These are phyloP conservation scores for Acorus gramineus DNA, from an alignment of 106 monocot species.

Conservation along the genomic window DNA sequence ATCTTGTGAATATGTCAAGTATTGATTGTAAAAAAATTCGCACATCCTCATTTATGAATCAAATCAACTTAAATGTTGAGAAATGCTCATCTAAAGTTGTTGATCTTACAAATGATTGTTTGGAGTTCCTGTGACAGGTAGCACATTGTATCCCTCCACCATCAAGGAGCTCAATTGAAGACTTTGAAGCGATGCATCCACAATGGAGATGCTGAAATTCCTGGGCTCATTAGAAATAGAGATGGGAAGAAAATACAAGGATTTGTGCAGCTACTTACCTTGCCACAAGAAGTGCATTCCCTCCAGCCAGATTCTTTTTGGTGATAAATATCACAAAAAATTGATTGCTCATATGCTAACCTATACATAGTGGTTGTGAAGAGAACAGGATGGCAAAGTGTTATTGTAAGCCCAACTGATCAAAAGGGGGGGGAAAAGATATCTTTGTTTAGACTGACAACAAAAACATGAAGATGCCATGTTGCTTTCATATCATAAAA, in stretches of 20 bases:
- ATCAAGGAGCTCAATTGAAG: slow-evolving; percentile 68
- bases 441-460: no score
- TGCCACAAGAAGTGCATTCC: slow-evolving; percentile 76
- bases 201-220: slow-evolving; percentile 76
- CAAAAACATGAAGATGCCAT: no score
- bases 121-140: slow-evolving; percentile 56
- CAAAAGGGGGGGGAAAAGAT: no score
- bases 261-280: slow-evolving; percentile 31
- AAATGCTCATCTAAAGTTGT: background rate
- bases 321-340: slow-evolving; percentile 79
- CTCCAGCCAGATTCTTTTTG: slow-evolving; percentile 91
- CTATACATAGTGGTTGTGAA: slow-evolving; percentile 12
- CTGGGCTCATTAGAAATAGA: background rate
- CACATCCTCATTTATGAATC: no score
- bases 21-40: no score
- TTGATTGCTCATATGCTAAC: slow-evolving; percentile 63
- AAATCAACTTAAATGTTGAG: no score
- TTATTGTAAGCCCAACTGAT: no score
- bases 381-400: no score
- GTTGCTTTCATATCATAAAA: no score
- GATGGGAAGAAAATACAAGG: background rate
- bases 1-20: no score
- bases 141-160: slow-evolving; percentile 80
- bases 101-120: slow-evolving; percentile 48
- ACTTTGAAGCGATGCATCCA: slow-evolving; percentile 86